Percentiles rank a stretch among this genome's conserved stretches.
Conservation (phyloP, 176 grass and related monocot species). For the Triticum urartu region DNA sequence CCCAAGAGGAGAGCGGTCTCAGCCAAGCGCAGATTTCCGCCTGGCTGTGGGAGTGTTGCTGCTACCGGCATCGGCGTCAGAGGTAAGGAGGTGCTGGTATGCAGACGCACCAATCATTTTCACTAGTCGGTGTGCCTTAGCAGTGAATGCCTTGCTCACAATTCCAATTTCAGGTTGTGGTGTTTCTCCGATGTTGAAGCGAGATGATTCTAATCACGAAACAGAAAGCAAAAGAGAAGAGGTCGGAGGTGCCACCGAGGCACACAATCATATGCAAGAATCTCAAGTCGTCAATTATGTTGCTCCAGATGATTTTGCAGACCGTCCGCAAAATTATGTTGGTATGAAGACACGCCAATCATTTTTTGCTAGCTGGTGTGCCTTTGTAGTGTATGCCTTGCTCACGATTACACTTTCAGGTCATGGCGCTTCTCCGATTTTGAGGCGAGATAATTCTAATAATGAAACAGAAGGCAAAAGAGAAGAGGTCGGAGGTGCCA, state of each 20-base stretch:
- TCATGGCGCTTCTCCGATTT: not conserved
- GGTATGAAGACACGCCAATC: not conserved
- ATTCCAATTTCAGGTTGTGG: not conserved
- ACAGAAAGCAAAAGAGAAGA: not conserved
- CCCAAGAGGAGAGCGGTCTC: slow-evolving; percentile 44
- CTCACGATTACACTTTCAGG: not conserved
- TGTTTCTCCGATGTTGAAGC: not conserved
- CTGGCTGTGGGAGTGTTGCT: slow-evolving; percentile 32
- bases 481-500: slow-evolving; percentile 5
- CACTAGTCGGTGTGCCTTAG: not conserved
- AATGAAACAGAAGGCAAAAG: not conserved
- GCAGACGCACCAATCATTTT: not conserved
- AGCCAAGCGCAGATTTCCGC: slow-evolving; percentile 46
- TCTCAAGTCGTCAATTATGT: not conserved
- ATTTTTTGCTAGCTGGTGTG: not conserved
- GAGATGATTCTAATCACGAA: not conserved
- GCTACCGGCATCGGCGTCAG: not conserved
- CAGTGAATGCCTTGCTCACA: not conserved
- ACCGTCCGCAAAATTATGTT: not conserved
- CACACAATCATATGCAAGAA: slow-evolving; percentile 5
- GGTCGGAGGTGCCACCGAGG: slow-evolving; percentile 17
- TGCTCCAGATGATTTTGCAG: slow-evolving; percentile 17
- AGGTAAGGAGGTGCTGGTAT: slow-evolving; percentile 3
- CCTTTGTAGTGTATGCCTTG: not conserved
- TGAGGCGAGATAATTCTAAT: not conserved